Percentiles rank a stretch among this genome's conserved stretches.
Evolutionary conservation across 2,329 filamentous ascomycete species (phyloP).

Genomic region (Fonsecaea nubica): DNA sequence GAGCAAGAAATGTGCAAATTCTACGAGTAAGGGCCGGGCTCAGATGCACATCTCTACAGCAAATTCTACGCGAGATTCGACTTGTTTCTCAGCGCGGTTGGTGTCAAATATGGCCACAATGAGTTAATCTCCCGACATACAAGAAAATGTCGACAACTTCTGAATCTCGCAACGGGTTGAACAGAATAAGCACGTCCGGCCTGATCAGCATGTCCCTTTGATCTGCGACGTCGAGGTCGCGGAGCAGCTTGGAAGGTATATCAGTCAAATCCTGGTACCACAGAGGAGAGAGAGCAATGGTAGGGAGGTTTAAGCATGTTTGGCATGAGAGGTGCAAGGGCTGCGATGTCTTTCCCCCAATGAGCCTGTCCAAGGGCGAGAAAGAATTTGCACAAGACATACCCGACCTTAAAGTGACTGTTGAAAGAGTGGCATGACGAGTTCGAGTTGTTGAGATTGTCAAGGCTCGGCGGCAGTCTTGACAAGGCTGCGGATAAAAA

Average conservation of each 20-base stretch:
- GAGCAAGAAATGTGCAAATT: conserved; percentile 48
- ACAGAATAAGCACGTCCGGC: conserved; percentile 57
- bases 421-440: too few species aligned
- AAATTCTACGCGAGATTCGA: conserved; percentile 65
- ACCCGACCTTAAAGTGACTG: too few species aligned
- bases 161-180: conserved; percentile 44
- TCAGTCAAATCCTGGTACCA: conserved; percentile 3
- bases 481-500: too few species aligned
- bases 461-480: too few species aligned
- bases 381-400: too few species aligned
- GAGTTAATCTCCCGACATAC: conserved; percentile 53
- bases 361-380: too few species aligned
- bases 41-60: conserved; percentile 66
- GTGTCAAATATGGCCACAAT: conserved; percentile 65
- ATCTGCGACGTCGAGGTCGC: conserved; percentile 33
- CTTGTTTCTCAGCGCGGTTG: conserved; percentile 63
- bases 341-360: too few species aligned
- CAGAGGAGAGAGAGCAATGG: neutral
- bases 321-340: too few species aligned
- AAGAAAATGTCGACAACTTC: conserved; percentile 56
- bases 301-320: too few species aligned
- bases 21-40: conserved; percentile 47
- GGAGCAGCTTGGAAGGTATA: conserved; percentile 25
- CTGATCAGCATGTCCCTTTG: conserved; percentile 68
- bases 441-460: too few species aligned